A percentile compares a stretch with the other conserved stretches of the same genome.
These are phyloP conservation scores for Brassica nigra DNA, from an alignment of 345 rosid species.

Conservation along the genomic window DNA sequence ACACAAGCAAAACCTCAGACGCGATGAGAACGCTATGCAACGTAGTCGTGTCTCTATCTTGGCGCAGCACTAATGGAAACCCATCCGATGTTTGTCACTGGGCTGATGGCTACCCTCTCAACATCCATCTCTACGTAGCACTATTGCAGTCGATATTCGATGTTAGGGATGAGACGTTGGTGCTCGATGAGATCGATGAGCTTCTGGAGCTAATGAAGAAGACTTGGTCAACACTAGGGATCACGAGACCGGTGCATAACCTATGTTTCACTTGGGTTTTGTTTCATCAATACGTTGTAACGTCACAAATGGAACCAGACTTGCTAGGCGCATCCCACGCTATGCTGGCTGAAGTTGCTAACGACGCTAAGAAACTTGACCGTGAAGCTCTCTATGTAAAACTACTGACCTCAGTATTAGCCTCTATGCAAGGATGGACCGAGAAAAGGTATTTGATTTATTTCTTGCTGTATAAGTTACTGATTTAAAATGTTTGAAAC, in stretches of 20 bases:
- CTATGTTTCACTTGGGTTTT: conserved; percentile 86
- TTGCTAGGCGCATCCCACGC: conserved; percentile 73
- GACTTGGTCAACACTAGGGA: conserved; percentile 87
- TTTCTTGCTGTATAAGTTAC: background rate
- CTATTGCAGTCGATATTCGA: conserved; percentile 77
- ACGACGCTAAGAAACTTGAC: conserved; percentile 69
- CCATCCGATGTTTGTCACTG: conserved; percentile 83
- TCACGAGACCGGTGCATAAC: conserved; percentile 68
- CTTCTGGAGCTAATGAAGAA: conserved; percentile 84
- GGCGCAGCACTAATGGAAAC: conserved; percentile 65
- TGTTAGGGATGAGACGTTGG: conserved; percentile 70
- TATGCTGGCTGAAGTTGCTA: conserved; percentile 76
- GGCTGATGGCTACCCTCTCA: conserved; percentile 94
- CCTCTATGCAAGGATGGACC: conserved; percentile 80
- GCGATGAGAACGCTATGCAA: conserved; percentile 68
- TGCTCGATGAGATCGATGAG: conserved; percentile 90
- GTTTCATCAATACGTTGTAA: conserved; percentile 72
- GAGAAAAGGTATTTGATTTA: conserved; percentile 51
- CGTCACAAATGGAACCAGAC: conserved; percentile 70
- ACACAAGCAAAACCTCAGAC: conserved; percentile 73
- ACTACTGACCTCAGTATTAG: conserved; percentile 59
- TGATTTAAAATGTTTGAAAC: background rate
- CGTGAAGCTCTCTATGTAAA: conserved; percentile 63
- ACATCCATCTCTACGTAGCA: conserved; percentile 61
- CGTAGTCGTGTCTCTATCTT: conserved; percentile 66